Conservation (phyloP, 495 filamentous ascomycete species). For the Trichoderma orchidacearum region DNA sequence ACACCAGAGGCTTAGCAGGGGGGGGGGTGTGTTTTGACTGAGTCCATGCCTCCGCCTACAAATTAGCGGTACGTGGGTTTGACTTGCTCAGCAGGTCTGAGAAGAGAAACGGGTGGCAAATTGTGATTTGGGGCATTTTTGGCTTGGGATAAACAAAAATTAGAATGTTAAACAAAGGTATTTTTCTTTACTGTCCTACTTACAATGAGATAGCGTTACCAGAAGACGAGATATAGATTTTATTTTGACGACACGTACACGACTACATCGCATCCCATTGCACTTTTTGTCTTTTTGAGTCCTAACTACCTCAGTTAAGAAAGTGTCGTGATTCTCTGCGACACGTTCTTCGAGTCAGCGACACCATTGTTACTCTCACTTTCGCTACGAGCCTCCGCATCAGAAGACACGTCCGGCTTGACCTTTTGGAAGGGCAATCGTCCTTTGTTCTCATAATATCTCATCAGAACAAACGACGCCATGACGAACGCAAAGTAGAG, state of each 20-base stretch:
- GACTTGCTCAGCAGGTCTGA: not conserved
- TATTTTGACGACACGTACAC: not conserved
- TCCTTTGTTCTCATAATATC: conserved; percentile 54
- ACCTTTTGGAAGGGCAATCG: conserved; percentile 41
- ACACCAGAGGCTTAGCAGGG: conserved; percentile 24
- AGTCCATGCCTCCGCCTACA: too few relatives aligned
- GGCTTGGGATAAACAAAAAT: too few relatives aligned
- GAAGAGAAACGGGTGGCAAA: not conserved
- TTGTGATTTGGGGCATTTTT: not conserved
- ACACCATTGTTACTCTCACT: not conserved
- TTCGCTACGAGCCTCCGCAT: not conserved
- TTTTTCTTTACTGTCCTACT: too few relatives aligned
- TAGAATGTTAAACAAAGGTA: not conserved
- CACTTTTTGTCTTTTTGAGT: too few relatives aligned
- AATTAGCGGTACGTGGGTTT: too few relatives aligned
- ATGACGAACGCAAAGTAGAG: conserved; percentile 71
- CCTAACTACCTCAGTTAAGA: too few relatives aligned
- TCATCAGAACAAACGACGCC: conserved; percentile 42
- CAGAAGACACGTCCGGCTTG: not conserved
- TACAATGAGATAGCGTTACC: not conserved
- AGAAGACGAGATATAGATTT: not conserved
- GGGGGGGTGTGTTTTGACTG: not conserved
- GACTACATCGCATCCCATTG: not conserved
- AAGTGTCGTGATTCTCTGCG: not conserved
- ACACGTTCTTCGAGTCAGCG: not conserved